Conservation (phyloP, 148 eudicot genomes). For the Rhododendron griersonianum region DNA sequence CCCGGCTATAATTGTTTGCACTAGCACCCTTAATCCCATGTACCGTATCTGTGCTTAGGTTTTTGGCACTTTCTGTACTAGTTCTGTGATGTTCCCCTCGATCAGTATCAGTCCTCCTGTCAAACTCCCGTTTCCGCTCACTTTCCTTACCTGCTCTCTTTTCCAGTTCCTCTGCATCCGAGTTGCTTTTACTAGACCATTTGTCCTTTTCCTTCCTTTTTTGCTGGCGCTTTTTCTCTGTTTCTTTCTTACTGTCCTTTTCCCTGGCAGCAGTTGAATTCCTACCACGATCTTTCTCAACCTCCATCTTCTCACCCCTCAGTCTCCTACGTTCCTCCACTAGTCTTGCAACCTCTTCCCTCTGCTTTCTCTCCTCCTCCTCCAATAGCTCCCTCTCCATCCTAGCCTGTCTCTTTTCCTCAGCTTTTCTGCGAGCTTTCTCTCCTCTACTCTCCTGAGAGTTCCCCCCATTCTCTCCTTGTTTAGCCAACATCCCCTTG, state of each 20-base stretch:
- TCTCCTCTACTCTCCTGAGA: conserved; percentile 81
- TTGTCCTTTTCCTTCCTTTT: conserved; percentile 80
- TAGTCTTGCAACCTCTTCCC: conserved; percentile 92
- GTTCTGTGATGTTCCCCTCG: conserved; percentile 52
- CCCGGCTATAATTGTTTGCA: conserved; percentile 49
- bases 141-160: conserved; percentile 61
- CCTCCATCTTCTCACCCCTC: conserved; percentile 82
- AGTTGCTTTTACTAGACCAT: conserved; percentile 90
- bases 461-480: conserved; percentile 62
- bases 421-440: conserved; percentile 97
- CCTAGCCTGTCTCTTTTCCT: conserved; percentile 96
- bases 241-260: conserved; percentile 65
- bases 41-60: conserved; percentile 34
- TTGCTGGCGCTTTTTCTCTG: conserved; percentile 74
- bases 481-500: conserved; percentile 44
- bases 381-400: conserved; percentile 85
- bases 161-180: conserved; percentile 85
- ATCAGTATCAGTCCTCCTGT: conserved; percentile 54
- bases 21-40: conserved; percentile 45
- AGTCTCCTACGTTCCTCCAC: conserved; percentile 88
- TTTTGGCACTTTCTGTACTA: conserved; percentile 42
- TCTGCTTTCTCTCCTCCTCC: conserved; percentile 96
- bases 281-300: conserved; percentile 66
- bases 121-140: conserved; percentile 53
- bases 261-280: conserved; percentile 51